Percentiles rank a stretch among this genome's conserved stretches.
These are phyloP conservation scores for Emmonsia crescens DNA, from an alignment of 2,329 filamentous ascomycete genomes.

Conservation along the genomic window DNA sequence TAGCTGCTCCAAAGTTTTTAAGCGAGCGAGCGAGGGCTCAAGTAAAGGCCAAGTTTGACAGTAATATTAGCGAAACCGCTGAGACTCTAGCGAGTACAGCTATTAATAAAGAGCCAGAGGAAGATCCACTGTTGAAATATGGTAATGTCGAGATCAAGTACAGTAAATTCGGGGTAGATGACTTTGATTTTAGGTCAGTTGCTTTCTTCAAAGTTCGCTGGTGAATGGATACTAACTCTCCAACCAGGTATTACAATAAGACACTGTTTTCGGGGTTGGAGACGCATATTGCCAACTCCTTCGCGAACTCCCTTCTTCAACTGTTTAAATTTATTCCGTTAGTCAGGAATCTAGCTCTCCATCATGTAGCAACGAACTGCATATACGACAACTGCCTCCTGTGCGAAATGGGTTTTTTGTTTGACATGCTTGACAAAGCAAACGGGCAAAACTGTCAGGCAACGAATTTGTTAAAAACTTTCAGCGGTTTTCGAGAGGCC, in stretches of 20 bases:
- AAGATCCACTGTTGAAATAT: constrained; percentile 80
- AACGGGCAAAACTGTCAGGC: constrained; percentile 90
- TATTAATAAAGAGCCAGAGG: constrained; percentile 59
- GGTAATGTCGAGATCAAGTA: constrained; percentile 96
- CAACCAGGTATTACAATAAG: constrained; percentile 75
- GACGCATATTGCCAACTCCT: constrained; percentile 94
- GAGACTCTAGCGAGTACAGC: constrained; percentile 58
- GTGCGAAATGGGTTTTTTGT: constrained; percentile 89
- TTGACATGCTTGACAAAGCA: constrained; percentile 97
- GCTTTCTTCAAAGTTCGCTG: constrained; percentile 35
- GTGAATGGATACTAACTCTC: constrained; percentile 57
- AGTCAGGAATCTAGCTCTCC: constrained; percentile 74
- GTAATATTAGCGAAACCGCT: constrained; percentile 44
- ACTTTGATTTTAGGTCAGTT: constrained; percentile 97
- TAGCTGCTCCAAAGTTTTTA: constrained; percentile 77
- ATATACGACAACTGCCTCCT: constrained; percentile 73
- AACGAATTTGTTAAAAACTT: constrained; percentile 83
- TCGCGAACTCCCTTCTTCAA: constrained; percentile 85
- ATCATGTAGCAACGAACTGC: constrained; percentile 80
- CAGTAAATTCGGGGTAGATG: constrained; percentile 97
- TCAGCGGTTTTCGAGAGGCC: constrained; percentile 72
- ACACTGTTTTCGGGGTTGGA: constrained; percentile 85
- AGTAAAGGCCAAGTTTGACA: constrained; percentile 30
- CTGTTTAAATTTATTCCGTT: constrained; percentile 83
- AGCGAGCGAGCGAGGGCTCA: constrained; percentile 78